These are phyloP conservation scores for Fusarium subtropicale DNA, from an alignment of 2,329 filamentous ascomycete species.

Conservation along the genomic window DNA sequence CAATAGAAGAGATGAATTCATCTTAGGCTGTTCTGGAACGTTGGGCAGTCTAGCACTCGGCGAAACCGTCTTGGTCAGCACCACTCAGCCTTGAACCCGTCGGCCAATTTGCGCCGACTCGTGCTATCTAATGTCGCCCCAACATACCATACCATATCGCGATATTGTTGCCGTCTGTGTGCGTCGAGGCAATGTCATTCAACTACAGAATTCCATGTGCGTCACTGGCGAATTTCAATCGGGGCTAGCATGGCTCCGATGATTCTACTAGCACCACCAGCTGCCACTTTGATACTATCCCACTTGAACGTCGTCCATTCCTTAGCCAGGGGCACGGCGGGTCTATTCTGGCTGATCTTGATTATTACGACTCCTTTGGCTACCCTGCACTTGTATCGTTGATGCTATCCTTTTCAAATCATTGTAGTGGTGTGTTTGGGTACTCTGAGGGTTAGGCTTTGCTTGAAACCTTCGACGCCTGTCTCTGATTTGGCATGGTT, in stretches of 20 bases:
- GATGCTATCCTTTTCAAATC: conserved; percentile 5
- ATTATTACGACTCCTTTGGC: conserved; percentile 1
- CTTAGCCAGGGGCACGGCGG: conserved; percentile 30
- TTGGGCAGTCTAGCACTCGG: conserved; percentile 24
- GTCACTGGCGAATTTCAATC: conserved; percentile 39
- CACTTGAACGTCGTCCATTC: conserved; percentile 17
- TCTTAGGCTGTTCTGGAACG: conserved; percentile 40
- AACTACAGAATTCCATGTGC: conserved; percentile 23
- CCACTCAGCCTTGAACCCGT: conserved; percentile 25
- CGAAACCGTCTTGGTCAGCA: conserved; percentile 36
- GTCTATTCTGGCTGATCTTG: conserved; percentile 24
- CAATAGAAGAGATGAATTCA: conserved; percentile 15
- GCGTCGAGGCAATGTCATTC: conserved; percentile 20
- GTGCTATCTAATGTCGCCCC: conserved; percentile 22
- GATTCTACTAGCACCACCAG: conserved; percentile 11
- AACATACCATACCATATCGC: conserved; percentile 25
- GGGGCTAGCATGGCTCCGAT: conserved; percentile 14
- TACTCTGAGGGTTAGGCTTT: neutral
- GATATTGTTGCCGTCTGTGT: conserved; percentile 20
- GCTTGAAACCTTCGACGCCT: neutral
- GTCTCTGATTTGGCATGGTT: neutral
- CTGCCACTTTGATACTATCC: conserved; percentile 16
- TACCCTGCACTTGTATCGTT: conserved; percentile 30
- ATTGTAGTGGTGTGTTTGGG: conserved; percentile 1
- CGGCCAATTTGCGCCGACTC: conserved; percentile 23